Evolutionary conservation across 2,329 filamentous ascomycete species (phyloP), one percentile per base, ranked within the genome.

Genomic region (Ophiobolus disseminans): DNA sequence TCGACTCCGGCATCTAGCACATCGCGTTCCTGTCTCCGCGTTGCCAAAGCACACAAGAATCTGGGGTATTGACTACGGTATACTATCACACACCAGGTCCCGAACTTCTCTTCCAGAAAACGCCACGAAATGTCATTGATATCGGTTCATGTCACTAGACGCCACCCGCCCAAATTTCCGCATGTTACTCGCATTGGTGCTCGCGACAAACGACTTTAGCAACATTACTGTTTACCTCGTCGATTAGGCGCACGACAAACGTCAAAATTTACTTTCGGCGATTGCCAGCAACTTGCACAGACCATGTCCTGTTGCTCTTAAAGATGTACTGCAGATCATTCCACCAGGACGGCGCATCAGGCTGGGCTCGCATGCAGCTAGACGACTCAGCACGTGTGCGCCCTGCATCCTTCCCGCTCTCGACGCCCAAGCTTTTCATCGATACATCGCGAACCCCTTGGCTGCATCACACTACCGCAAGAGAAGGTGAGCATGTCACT

Each of bases 301-400:
- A 32, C n/a, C 10, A 14, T 32, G 6, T n/a, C n/a, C n/a, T n/a
- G n/a, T 28, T 32, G 3, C 16, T 32, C 30, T 7, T 14, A 11
- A 14, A 32, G 10, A 8, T 13, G 13, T 35, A 23, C 30, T 50
- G 41, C 45, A 49, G 40, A 46, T 45, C 48, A 34, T 8, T 14
- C 30, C n/a, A 32, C 10, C 30, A 32, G 13, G 38, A 16, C 28
- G 25, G 14, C 32, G 17, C 23, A 14, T 30, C 22, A 28, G 38
- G 49, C 48, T 53, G 32, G 22, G 39, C 22, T 35, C 23, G 30
- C 14, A 34, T 43, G 53, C 46, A 40, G 46, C 46, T 53, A 42
- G 31, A n/a, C 31, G 42, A 36, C 5, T n/a, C 40, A 37, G 40
- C 31, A 43, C 42, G 37, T 34, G 37, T 32, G 46, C 26, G 3